These are phyloP conservation scores for Phytophthora sojae DNA, from an alignment of 352 stramenopile species.

Conservation along the genomic window DNA sequence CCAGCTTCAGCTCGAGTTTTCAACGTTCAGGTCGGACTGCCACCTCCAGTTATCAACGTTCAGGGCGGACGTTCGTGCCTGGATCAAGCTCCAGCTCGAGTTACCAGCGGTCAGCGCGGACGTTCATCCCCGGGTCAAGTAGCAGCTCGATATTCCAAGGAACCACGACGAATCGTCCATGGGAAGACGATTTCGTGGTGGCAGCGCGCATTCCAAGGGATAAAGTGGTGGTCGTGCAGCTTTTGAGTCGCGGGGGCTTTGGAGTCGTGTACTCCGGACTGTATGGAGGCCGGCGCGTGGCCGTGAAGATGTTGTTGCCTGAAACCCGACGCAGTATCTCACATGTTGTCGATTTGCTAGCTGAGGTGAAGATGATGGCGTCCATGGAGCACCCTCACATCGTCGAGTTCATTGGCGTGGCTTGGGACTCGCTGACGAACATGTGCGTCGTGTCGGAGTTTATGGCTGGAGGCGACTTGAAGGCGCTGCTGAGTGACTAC, in stretches of 20 bases:
- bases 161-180: conserved; percentile 23
- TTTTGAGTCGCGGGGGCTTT: conserved; percentile 54
- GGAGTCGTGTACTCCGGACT: conserved; percentile 54
- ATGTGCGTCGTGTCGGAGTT: conserved; percentile 65
- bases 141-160: conserved; percentile 15
- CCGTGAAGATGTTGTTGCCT: conserved; percentile 59
- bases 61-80: neutral
- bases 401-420: conserved; percentile 58
- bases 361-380: conserved; percentile 58
- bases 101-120: conserved; percentile 20
- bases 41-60: conserved; percentile 6
- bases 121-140: conserved; percentile 21
- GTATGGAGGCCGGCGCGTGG: conserved; percentile 45
- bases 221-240: conserved; percentile 35
- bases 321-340: conserved; percentile 42
- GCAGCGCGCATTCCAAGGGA: conserved; percentile 53
- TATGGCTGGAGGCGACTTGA: conserved; percentile 64
- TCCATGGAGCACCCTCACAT: conserved; percentile 54
- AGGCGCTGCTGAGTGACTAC: conserved; percentile 42
- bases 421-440: conserved; percentile 56
- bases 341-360: conserved; percentile 43
- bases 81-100: neutral
- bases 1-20: conserved; percentile 23
- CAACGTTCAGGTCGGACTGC: neutral
- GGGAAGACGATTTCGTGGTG: conserved; percentile 53